A percentile compares a stretch with the other conserved stretches of the same genome.
These are phyloP conservation scores for Gossypium trilobum DNA, from an alignment of 441 rosid species.

Conservation along the genomic window DNA sequence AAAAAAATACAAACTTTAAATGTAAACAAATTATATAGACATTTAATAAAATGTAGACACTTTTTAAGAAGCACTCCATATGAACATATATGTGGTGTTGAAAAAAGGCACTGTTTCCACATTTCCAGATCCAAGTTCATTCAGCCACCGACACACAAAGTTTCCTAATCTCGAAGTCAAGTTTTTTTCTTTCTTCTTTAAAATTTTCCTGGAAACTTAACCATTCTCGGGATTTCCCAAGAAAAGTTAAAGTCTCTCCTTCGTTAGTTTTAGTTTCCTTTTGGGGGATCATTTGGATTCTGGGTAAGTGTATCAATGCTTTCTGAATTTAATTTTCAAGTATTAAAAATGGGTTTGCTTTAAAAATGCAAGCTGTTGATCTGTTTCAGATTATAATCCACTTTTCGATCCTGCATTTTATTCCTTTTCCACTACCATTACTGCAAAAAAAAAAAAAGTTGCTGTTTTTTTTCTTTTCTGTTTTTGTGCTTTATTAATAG, in stretches of 20 bases:
- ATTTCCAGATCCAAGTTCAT: conserved; percentile 15
- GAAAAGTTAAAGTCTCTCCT: not conserved
- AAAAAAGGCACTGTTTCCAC: not conserved
- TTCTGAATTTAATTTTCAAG: not conserved
- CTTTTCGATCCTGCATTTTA: not conserved
- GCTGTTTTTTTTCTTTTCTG: not conserved
- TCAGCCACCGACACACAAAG: not conserved
- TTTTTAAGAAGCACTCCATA: not conserved
- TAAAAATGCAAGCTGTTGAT: not conserved
- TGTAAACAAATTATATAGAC: too few relatives aligned
- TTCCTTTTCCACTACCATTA: not conserved
- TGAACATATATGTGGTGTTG: not conserved
- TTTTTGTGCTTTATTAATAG: too few relatives aligned
- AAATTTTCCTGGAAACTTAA: not conserved
- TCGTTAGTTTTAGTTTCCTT: not conserved
- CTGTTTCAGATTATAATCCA: not conserved
- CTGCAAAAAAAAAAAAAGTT: not conserved
- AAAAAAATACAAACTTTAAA: too few relatives aligned
- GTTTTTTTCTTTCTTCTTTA: not conserved
- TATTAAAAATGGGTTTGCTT: not conserved
- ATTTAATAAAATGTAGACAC: not conserved
- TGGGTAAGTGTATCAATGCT: conserved; percentile 17
- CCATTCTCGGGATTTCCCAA: not conserved
- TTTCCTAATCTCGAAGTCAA: not conserved
- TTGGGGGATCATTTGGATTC: not conserved